These are phyloP conservation scores for Chalciporus sp. DNA, from an alignment of 1,284 basidiomycete genomes.

Conservation along the genomic window DNA sequence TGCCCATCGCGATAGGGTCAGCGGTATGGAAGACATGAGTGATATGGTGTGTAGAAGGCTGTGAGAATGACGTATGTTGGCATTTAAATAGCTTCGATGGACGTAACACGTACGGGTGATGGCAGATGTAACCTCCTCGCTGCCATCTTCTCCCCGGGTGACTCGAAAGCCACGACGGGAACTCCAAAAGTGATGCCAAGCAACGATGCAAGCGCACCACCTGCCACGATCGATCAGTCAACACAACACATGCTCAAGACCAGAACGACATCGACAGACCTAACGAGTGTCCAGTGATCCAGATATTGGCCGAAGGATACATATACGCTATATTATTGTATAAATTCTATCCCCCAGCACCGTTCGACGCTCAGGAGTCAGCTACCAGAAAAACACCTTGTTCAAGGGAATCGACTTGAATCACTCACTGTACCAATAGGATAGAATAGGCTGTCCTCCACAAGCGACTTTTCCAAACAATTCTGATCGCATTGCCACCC, in stretches of 20 bases:
- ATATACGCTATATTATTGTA: conserved; percentile 94
- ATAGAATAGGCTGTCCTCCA: conserved; percentile 89
- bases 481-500: conserved; percentile 83
- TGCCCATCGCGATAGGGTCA: conserved; percentile 85
- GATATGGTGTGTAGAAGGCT: conserved; percentile 75
- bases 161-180: conserved; percentile 88
- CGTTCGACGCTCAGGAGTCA: not conserved
- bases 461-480: conserved; percentile 81
- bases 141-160: conserved; percentile 90
- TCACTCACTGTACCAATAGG: conserved; percentile 72
- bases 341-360: conserved; percentile 60
- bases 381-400: no score
- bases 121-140: conserved; percentile 89
- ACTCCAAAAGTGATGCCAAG: conserved; percentile 91
- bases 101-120: conserved; percentile 53
- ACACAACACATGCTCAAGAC: not conserved
- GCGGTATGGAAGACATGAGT: conserved; percentile 88
- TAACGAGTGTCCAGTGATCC: conserved; percentile 88
- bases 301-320: conserved; percentile 92
- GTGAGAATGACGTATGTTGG: conserved; percentile 5
- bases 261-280: conserved; percentile 24
- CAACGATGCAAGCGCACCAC: conserved; percentile 85
- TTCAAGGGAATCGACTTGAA: not conserved
- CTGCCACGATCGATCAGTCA: conserved; percentile 33
- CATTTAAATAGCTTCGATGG: not conserved